A percentile compares a stretch with the other conserved stretches of the same genome.
phyloP scores from a whole-genome alignment of 2,329 filamentous ascomycete species.

The Colletotrichum filicis region DNA sequence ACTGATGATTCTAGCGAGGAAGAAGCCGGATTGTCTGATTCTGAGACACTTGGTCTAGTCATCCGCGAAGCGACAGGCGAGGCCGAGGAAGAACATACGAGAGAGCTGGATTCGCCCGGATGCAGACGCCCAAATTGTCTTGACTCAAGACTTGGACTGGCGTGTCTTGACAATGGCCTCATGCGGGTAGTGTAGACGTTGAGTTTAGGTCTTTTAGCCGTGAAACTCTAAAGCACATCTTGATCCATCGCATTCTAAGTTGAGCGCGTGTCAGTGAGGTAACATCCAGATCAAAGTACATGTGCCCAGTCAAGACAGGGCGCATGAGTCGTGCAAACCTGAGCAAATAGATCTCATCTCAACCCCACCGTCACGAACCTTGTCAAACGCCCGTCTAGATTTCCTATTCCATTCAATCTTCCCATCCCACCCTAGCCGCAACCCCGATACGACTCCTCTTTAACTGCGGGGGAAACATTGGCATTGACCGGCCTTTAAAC shows the following conservation, averaged over 20 bases:
- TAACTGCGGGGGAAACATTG: conserved; percentile 20
- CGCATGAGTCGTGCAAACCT: background rate
- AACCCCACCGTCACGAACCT: background rate
- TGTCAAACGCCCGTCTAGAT: background rate
- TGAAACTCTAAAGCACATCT: background rate
- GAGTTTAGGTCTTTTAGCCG: too few species aligned
- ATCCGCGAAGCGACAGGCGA: background rate
- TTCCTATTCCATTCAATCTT: background rate
- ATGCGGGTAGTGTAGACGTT: background rate
- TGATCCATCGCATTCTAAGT: background rate
- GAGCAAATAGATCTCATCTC: background rate
- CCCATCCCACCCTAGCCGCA: background rate
- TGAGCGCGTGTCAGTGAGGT: background rate
- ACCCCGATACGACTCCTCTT: background rate
- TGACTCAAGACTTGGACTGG: background rate
- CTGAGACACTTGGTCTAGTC: background rate
- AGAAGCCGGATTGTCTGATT: background rate
- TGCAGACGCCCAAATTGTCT: background rate
- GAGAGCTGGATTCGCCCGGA: background rate
- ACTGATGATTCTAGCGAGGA: background rate
- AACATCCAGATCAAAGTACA: background rate
- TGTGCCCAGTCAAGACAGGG: too few species aligned
- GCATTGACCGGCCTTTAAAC: background rate
- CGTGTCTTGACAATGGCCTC: background rate
- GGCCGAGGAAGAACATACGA: background rate